These are phyloP conservation scores for Cutaneotrichosporon arboriforme DNA, from an alignment of 1,284 basidiomycete species.

Conservation along the genomic window DNA sequence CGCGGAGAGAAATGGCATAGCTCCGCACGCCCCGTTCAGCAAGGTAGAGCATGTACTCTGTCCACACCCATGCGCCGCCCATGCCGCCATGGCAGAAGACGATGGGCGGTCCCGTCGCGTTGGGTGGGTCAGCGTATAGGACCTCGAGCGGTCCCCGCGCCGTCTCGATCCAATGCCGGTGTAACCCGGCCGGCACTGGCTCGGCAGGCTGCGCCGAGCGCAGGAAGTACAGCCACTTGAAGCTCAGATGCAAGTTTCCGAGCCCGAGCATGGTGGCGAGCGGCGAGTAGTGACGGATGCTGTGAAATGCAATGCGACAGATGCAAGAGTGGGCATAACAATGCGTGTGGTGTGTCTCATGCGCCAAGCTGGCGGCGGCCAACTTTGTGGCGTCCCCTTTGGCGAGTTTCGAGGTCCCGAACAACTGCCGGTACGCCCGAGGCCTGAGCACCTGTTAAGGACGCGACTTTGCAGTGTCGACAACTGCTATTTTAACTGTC, in stretches of 20 bases:
- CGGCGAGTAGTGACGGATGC: too few relatives aligned
- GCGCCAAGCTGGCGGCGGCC: too few relatives aligned
- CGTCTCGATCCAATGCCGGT: slow-evolving; percentile 9
- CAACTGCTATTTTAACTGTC: too few relatives aligned
- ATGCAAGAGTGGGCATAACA: too few relatives aligned
- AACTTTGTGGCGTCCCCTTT: too few relatives aligned
- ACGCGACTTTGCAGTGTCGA: too few relatives aligned
- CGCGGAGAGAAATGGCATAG: slow-evolving; percentile 9
- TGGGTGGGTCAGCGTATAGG: not conserved
- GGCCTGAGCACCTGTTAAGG: too few relatives aligned
- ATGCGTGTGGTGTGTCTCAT: too few relatives aligned
- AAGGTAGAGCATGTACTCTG: slow-evolving; percentile 12
- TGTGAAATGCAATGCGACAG: too few relatives aligned
- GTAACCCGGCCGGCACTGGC: not conserved
- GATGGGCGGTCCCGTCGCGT: not conserved
- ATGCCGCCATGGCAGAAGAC: slow-evolving; percentile 13
- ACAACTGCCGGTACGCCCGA: too few relatives aligned
- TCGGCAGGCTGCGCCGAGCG: not conserved
- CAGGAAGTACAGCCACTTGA: slow-evolving; percentile 9
- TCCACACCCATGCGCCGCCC: slow-evolving; percentile 14
- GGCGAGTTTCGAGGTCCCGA: too few relatives aligned
- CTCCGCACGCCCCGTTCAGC: not conserved
- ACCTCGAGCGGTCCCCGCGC: slow-evolving; percentile 6
- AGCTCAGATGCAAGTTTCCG: slow-evolving; percentile 1
- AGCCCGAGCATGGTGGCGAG: not conserved